Evolutionary conservation across 208 protist species (phyloP), one percentile per base, ranked within the genome.

Genomic region (Leishmania gerbilli): DNA sequence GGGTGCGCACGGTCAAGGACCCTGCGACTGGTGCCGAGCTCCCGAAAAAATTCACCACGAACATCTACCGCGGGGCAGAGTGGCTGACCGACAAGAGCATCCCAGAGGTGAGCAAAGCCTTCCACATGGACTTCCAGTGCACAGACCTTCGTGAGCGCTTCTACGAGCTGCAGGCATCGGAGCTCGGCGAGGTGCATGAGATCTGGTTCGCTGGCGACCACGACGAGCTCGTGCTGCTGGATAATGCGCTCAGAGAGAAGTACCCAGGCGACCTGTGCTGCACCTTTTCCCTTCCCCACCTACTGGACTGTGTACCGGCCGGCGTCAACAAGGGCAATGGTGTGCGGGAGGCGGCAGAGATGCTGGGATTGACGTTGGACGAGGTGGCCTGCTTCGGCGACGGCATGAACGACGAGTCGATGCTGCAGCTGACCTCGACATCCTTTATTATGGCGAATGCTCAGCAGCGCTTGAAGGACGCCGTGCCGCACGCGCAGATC

Each of bases 381-480:
- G 83, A 93, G 13, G 84, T 88, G 11, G 87, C 88, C 34, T 91
- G 91, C 34, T 94, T 96, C 80, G 93, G 93, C 7, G 90, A 94
- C 67, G 90, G 88, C 31, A 92, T 93, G 88, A 96, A 95, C 76
- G 92, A 95, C 64, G 71, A 83, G 34, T 79, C 86, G 3, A 94
- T 95, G 92, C 81, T 95, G 79, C 40, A 88, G 31, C 69, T 83
- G 2, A 89, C 87, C 2, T 87, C 86, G 4, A 80, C 85, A 62
- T 82, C 87, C 2, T 95, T 86, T 68, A 81, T 95, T 9, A 95
- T 91, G 90, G 71, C 79, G 17, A 95, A 95, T 64, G 91, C 77
- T 3, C 82, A 86, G 53, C 74, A 76, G 4, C 15, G 55, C 0
- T 34, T 94, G 27, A 89, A 92, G 72, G 80, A 79, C 3, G 88